Evolutionary conservation across 306 rosid genomes (phyloP), one percentile per base, ranked within the genome.

Genomic region (Ceratonia siliqua): DNA sequence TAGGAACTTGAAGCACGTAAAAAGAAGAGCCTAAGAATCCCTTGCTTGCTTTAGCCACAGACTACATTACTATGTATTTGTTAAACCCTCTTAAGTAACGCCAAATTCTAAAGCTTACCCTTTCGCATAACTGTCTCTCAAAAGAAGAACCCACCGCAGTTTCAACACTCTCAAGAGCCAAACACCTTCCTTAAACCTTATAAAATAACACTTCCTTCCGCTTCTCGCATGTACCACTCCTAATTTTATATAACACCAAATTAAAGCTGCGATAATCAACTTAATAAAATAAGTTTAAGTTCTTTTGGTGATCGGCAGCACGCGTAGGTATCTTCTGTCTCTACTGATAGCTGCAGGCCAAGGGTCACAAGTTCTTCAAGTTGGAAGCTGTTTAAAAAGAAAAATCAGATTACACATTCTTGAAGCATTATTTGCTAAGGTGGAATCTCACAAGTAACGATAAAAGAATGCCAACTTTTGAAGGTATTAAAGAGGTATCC

Each of bases 81-180:
- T 39, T 58, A 52, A 30, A 20, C 72, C 42, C 49, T 41, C 20
- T 48, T 36, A 42, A 28, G 74, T 53, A 81, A 32, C 64, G 84
- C 83, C 83, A 81, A 84, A 77, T 25, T 41, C 38, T 59, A 73
- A 55, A 75, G 78, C 45, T 54, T 58, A 32, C 15, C 57, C 39
- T 58, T 52, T 52, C 14, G 53, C 41, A 9, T 20, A 61, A 4
- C 33, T 17, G 80, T 75, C 84, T 77, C 93, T 90, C 75, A 88
- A 90, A 90, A 88, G 96, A 28, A 79, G 89, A 88, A 81, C 92
- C 89, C 85, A 84, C 88, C 33, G 77, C 77, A 43, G 53, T 67
- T 72, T 75, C 86, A 45, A 61, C 82, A 49, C 62, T 63, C 55
- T 62, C 78, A 67, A 84, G 79, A 68, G 82, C 27, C 79, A 74